Conservation (phyloP, 768 basidiomycete genomes). For the Phlebiopsis flavidoalba region DNA sequence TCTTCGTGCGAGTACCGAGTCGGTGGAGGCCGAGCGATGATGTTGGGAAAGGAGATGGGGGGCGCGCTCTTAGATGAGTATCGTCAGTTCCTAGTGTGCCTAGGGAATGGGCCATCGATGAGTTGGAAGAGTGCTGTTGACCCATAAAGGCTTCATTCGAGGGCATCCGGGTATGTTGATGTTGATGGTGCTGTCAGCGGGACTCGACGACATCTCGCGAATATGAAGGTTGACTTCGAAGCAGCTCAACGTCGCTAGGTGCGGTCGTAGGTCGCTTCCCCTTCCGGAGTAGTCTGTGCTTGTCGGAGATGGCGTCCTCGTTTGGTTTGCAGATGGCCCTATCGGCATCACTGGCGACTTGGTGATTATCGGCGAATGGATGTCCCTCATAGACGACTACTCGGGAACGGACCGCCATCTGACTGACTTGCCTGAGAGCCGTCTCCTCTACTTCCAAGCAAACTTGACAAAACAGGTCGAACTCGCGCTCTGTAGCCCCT, state of each 20-base stretch:
- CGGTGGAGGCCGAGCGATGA: conserved; percentile 23
- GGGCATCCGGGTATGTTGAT: not conserved
- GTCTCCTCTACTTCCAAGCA: conserved; percentile 72
- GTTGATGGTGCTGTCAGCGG: not conserved
- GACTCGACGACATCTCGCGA: not conserved
- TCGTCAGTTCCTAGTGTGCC: not conserved
- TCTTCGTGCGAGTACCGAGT: conserved; percentile 19
- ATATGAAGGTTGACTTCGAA: not conserved
- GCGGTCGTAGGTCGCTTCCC: conserved; percentile 34
- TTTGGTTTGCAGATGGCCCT: not conserved
- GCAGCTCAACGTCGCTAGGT: conserved; percentile 16
- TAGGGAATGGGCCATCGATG: not conserved
- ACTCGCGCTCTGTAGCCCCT: conserved; percentile 26
- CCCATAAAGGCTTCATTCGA: not conserved
- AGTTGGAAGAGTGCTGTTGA: not conserved
- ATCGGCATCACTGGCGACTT: not conserved
- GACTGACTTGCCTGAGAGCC: conserved; percentile 61
- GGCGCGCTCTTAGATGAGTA: conserved; percentile 5
- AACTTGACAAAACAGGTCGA: conserved; percentile 52
- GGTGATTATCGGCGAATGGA: conserved; percentile 1
- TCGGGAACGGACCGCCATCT: conserved; percentile 33
- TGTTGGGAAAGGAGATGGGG: conserved; percentile 18
- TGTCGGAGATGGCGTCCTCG: not conserved
- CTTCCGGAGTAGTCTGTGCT: not conserved
- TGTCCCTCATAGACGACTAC: not conserved